Percentiles rank a stretch among this genome's conserved stretches.
phyloP scores from a whole-genome alignment of 306 rosid genomes.

The Rosa chinensis region DNA sequence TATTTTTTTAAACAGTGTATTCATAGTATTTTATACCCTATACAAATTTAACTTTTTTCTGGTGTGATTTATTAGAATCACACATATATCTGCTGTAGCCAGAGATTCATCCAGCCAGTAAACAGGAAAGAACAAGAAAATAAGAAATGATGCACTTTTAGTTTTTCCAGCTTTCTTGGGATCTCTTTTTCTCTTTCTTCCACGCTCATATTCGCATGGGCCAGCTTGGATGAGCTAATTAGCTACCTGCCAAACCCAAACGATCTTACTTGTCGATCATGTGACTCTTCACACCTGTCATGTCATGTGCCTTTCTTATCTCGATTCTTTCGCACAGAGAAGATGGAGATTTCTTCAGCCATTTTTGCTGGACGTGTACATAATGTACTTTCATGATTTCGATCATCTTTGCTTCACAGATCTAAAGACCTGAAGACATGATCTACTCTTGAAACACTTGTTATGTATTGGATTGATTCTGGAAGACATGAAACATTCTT shows the following conservation, averaged over 20 bases:
- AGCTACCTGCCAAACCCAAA: constrained; percentile 25
- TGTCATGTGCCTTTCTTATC: constrained; percentile 24
- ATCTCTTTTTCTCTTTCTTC: constrained; percentile 3
- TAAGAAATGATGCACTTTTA: constrained; percentile 10
- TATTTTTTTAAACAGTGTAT: too few relatives aligned
- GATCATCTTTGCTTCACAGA: not conserved
- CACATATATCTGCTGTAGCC: not conserved
- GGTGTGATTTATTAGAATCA: not conserved
- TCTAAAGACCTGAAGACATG: not conserved
- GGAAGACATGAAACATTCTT: not conserved
- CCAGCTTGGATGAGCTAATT: constrained; percentile 24
- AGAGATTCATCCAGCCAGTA: not conserved
- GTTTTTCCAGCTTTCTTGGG: constrained; percentile 53
- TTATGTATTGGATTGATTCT: not conserved
- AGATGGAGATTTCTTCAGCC: not conserved
- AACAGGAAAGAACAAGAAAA: not conserved
- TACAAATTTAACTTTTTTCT: not conserved
- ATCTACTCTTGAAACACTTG: not conserved
- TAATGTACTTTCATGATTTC: not conserved
- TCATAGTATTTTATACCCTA: not conserved
- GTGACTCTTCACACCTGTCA: not conserved
- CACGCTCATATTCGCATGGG: not conserved
- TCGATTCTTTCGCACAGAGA: not conserved
- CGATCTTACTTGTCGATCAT: constrained; percentile 2
- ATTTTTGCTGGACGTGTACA: not conserved